Conservation (phyloP, 192 early-diverging fungal species). For the Powellomyces hirtus region DNA sequence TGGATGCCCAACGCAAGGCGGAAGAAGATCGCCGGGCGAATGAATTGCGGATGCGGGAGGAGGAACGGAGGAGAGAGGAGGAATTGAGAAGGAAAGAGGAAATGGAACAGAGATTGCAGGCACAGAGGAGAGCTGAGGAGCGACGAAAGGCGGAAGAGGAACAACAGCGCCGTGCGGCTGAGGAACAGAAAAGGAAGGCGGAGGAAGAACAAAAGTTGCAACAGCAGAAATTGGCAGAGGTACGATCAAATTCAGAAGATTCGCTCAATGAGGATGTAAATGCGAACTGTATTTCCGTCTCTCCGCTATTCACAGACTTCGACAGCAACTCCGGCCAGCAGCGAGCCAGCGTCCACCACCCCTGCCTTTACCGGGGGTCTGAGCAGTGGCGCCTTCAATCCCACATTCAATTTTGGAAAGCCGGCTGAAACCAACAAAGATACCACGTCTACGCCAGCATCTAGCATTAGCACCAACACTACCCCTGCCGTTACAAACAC, state of each 20-base stretch:
- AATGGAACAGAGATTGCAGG: background rate
- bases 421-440: background rate
- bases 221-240: background rate
- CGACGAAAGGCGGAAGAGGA: background rate
- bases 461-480: background rate
- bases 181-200: background rate
- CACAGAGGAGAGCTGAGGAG: background rate
- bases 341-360: background rate
- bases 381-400: background rate
- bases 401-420: slow-evolving; percentile 6
- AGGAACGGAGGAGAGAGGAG: background rate
- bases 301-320: background rate
- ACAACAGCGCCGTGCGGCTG: background rate
- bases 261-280: background rate
- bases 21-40: slow-evolving; percentile 4
- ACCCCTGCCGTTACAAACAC: background rate
- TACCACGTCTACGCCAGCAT: background rate
- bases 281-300: background rate
- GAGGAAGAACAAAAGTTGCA: background rate
- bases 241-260: background rate
- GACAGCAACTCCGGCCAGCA: background rate
- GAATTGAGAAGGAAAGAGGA: background rate
- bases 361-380: background rate
- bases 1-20: background rate
- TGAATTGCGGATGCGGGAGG: background rate